Percentiles rank a stretch among this genome's conserved stretches.
These are phyloP conservation scores for Metschnikowia cubensis DNA, from an alignment of 805 yeast species.

Conservation along the genomic window DNA sequence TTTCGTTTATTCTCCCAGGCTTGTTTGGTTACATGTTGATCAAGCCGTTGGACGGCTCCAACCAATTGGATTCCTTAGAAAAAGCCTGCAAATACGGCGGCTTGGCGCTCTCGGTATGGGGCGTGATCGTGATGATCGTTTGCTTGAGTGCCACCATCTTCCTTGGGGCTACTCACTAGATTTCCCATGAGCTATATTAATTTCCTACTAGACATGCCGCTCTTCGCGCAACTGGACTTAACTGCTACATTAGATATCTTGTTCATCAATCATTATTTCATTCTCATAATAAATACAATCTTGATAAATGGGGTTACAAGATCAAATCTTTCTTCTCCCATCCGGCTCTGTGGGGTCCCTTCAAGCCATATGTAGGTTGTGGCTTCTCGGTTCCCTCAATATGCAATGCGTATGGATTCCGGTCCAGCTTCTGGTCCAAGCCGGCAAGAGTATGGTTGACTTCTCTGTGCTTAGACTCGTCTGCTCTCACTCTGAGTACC, in stretches of 20 bases:
- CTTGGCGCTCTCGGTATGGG: conserved; percentile 60
- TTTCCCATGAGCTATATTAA: not conserved
- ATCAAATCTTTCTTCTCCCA: conserved; percentile 41
- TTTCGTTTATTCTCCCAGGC: conserved; percentile 88
- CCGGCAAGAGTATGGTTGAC: conserved; percentile 76
- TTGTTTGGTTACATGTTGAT: conserved; percentile 74
- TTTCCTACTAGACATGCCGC: not conserved
- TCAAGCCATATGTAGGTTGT: conserved; percentile 38
- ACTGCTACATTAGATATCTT: not conserved
- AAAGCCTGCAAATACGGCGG: conserved; percentile 44
- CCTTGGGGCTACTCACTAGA: conserved; percentile 35
- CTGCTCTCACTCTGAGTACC: conserved; percentile 62
- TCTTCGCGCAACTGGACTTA: not conserved
- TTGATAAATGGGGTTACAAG: conserved; percentile 9
- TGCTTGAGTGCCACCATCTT: conserved; percentile 53
- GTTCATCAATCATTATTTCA: not conserved
- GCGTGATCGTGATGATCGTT: conserved; percentile 64
- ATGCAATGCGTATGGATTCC: conserved; percentile 62
- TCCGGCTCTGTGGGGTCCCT: conserved; percentile 30
- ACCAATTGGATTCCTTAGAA: conserved; percentile 26
- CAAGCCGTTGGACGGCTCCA: conserved; percentile 38
- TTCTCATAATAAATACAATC: not conserved
- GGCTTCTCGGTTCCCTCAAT: conserved; percentile 32
- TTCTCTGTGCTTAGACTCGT: conserved; percentile 76
- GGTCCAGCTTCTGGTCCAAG: conserved; percentile 47